Conservation (phyloP, 192 early-diverging fungal species). For the Glomus cerebriforme region DNA sequence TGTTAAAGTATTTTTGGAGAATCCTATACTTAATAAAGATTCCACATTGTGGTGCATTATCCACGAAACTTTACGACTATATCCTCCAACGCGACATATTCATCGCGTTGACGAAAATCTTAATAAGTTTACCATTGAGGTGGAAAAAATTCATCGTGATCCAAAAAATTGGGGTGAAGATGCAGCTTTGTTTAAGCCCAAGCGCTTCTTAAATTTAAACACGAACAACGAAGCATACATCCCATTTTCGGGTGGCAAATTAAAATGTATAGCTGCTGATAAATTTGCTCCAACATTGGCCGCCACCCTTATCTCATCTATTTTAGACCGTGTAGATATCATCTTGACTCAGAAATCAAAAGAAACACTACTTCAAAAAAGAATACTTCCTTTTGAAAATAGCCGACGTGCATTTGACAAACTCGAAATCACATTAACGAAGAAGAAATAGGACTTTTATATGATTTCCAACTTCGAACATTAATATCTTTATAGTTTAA, state of each 20-base stretch:
- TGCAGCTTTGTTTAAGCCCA: neutral
- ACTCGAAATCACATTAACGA: neutral
- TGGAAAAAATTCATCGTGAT: conserved; percentile 15
- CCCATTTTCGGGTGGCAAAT: neutral
- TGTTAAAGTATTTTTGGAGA: neutral
- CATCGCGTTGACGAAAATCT: neutral
- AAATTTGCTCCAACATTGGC: conserved; percentile 17
- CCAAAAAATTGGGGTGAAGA: neutral
- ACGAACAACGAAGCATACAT: neutral
- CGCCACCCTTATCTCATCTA: neutral
- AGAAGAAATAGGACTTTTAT: too few species aligned
- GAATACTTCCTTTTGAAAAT: conserved; percentile 11
- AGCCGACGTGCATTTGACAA: neutral
- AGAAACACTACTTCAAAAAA: neutral
- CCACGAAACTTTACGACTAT: conserved; percentile 1
- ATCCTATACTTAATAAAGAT: neutral
- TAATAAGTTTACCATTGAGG: neutral
- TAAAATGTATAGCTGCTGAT: conserved; percentile 2
- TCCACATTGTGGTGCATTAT: neutral
- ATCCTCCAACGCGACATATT: conserved; percentile 17
- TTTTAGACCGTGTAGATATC: neutral
- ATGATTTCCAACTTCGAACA: too few species aligned
- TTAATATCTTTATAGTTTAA: too few species aligned
- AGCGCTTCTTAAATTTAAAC: neutral
- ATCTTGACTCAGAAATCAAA: neutral